A percentile compares a stretch with the other conserved stretches of the same genome.
Evolutionary conservation across 148 eudicot species (phyloP).

Genomic region (Rhododendron williamsianum): DNA sequence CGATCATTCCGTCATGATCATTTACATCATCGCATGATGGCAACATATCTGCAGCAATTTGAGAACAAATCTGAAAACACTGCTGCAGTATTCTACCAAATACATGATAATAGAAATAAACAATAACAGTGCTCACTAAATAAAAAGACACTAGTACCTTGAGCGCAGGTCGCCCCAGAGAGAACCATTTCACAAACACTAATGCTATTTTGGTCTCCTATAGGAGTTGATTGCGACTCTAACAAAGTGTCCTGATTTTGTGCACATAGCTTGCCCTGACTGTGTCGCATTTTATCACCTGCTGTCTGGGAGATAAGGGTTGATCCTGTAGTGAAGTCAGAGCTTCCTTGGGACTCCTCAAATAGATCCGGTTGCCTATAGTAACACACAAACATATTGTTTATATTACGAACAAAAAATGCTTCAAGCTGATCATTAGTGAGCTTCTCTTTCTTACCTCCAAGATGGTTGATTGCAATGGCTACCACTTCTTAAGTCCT

Average conservation of each 20-base stretch:
- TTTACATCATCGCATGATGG: slow-evolving; percentile 22
- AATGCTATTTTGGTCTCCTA: slow-evolving; percentile 27
- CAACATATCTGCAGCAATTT: slow-evolving; percentile 29
- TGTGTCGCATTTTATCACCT: slow-evolving; percentile 45
- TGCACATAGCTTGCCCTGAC: slow-evolving; percentile 42
- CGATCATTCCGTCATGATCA: slow-evolving; percentile 21
- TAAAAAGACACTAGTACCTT: slow-evolving; percentile 25
- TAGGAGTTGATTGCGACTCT: slow-evolving; percentile 29
- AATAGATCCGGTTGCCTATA: slow-evolving; percentile 58
- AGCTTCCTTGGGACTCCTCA: slow-evolving; percentile 67
- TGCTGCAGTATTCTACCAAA: background rate
- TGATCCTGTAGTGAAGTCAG: slow-evolving; percentile 81
- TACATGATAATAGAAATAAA: background rate
- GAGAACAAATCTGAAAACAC: background rate
- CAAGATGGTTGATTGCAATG: slow-evolving; percentile 46
- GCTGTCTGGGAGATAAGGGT: slow-evolving; percentile 36
- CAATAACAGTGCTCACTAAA: background rate
- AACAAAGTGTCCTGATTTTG: slow-evolving; percentile 35
- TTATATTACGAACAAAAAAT: background rate
- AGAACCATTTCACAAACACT: slow-evolving; percentile 29
- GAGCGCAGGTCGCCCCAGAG: slow-evolving; percentile 30
- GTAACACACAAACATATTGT: background rate
- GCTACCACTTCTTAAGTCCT: slow-evolving; percentile 47
- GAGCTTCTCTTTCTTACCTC: slow-evolving; percentile 38
- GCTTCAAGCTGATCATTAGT: background rate